Evolutionary conservation across 2,329 filamentous ascomycete genomes (phyloP).

Genomic region (Akanthomyces muscarius): DNA sequence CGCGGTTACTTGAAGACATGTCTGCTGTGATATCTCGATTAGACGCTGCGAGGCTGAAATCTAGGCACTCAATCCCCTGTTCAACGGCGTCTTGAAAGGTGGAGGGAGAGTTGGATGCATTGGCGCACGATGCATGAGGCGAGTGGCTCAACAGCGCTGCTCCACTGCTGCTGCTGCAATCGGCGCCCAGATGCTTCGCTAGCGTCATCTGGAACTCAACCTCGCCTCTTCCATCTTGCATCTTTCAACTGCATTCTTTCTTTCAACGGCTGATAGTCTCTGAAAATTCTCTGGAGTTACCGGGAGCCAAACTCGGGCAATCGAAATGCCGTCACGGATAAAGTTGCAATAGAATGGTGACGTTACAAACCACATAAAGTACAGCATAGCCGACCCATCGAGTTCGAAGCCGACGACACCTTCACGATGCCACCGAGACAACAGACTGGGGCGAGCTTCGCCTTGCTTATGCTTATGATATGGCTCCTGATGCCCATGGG

Average conservation of each 20-base stretch:
- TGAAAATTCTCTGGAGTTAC: no score
- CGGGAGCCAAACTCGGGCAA: background rate
- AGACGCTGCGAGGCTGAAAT: background rate
- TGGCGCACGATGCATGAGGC: conserved; percentile 5
- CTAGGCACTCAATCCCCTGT: background rate
- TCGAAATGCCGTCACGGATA: background rate
- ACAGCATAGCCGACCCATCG: background rate
- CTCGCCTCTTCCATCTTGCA: background rate
- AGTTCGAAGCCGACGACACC: conserved; percentile 19
- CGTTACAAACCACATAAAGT: background rate
- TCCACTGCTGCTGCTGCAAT: conserved; percentile 15
- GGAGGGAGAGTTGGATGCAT: background rate
- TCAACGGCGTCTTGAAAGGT: background rate
- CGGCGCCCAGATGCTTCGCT: background rate
- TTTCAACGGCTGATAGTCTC: background rate
- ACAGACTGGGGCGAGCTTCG: conserved; percentile 34
- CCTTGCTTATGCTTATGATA: conserved; percentile 35
- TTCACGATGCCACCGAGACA: conserved; percentile 45
- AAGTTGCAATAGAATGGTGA: conserved; percentile 7
- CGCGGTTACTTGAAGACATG: conserved; percentile 38
- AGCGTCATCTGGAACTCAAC: background rate
- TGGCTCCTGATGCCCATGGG: conserved; percentile 37
- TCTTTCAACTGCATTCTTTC: background rate
- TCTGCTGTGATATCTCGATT: background rate
- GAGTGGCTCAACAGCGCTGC: background rate